These are phyloP conservation scores for Lomentospora prolificans DNA, from an alignment of 2,329 filamentous ascomycete genomes.

Conservation along the genomic window DNA sequence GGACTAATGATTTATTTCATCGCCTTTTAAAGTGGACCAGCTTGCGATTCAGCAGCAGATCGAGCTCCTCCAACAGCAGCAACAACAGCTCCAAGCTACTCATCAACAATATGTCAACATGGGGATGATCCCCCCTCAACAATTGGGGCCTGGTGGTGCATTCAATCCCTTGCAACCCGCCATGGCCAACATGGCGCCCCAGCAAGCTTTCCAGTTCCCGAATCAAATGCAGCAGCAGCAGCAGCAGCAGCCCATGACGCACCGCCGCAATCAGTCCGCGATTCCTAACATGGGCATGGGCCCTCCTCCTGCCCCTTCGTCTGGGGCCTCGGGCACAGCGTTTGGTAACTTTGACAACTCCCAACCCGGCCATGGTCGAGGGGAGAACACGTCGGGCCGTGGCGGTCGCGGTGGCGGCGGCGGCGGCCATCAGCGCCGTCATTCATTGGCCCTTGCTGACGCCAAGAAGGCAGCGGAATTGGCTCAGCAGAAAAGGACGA, in stretches of 20 bases:
- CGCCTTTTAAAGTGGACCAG: conserved; percentile 68
- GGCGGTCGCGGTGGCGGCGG: conserved; percentile 64
- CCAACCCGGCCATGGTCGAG: conserved; percentile 40
- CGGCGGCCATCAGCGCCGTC: conserved; percentile 81
- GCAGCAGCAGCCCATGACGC: conserved; percentile 68
- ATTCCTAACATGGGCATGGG: conserved; percentile 88
- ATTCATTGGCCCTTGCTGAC: conserved; percentile 88
- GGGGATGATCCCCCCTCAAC: conserved; percentile 87
- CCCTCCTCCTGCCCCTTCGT: conserved; percentile 81
- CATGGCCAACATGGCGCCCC: conserved; percentile 68
- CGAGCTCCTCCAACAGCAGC: conserved; percentile 91
- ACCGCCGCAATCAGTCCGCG: conserved; percentile 97
- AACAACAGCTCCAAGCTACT: conserved; percentile 92
- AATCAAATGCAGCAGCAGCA: conserved; percentile 65
- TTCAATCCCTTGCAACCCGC: conserved; percentile 73
- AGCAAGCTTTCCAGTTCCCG: conserved; percentile 83
- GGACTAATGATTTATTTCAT: conserved; percentile 5
- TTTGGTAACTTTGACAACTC: conserved; percentile 72
- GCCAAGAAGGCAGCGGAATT: conserved; percentile 96
- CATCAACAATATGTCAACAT: conserved; percentile 98
- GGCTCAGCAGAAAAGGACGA: conserved; percentile 92
- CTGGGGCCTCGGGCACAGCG: conserved; percentile 67
- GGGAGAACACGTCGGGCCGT: conserved; percentile 53
- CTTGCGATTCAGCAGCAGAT: conserved; percentile 97
- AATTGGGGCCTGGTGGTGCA: conserved; percentile 55